Evolutionary conservation across 768 basidiomycete species (phyloP).

Genomic region (Lactarius tabidus): DNA sequence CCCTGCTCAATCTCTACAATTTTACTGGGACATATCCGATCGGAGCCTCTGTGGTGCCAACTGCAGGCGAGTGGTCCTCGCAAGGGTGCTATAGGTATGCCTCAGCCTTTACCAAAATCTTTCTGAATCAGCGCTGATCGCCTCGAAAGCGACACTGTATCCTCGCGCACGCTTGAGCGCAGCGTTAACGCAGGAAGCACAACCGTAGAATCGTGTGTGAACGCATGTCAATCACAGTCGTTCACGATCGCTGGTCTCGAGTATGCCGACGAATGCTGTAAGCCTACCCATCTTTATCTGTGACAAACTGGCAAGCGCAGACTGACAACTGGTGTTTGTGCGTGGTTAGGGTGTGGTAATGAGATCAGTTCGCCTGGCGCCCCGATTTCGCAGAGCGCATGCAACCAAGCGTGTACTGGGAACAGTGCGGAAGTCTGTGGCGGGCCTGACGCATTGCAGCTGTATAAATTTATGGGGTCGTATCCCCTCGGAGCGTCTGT

Average conservation of each 20-base stretch:
- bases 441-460: neutral
- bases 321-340: neutral
- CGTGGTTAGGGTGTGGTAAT: neutral
- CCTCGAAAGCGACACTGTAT: neutral
- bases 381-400: neutral
- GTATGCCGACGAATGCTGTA: slow-evolving; percentile 10
- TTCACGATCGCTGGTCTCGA: slow-evolving; percentile 9
- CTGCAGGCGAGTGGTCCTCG: neutral
- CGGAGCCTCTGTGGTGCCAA: slow-evolving; percentile 2
- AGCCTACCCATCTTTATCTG: neutral
- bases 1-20: neutral
- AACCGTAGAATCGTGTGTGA: slow-evolving; percentile 8
- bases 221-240: neutral
- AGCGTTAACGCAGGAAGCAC: slow-evolving; percentile 1
- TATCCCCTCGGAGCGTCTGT: neutral
- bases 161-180: neutral
- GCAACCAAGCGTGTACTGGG: neutral
- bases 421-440: neutral
- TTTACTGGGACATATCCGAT: slow-evolving; percentile 6
- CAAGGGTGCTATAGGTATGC: neutral
- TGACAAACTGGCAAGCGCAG: neutral
- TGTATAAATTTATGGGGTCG: slow-evolving; percentile 3
- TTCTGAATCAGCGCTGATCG: neutral
- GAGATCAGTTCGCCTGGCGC: neutral
- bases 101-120: neutral